phyloP scores from a whole-genome alignment of 805 yeast species.

The Starmerella khaoyaiensis region DNA sequence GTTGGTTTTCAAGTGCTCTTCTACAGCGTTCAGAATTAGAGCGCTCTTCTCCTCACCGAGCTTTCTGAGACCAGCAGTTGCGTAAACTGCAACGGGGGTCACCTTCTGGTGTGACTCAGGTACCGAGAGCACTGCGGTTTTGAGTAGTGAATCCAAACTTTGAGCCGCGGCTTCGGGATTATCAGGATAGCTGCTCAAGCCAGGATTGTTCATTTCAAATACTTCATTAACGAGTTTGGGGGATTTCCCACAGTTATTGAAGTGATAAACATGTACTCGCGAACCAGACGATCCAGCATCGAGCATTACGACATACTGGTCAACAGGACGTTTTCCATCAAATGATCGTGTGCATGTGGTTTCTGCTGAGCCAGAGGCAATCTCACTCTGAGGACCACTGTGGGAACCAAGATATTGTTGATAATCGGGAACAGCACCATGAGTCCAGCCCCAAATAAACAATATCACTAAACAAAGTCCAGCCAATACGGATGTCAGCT shows the following conservation, averaged over 20 bases:
- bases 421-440: not conserved
- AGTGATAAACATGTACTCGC: slow-evolving; percentile 85
- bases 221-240: slow-evolving; percentile 69
- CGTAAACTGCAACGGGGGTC: slow-evolving; percentile 92
- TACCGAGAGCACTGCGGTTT: slow-evolving; percentile 59
- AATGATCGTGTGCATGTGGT: slow-evolving; percentile 26
- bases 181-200: slow-evolving; percentile 62
- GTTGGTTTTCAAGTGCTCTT: slow-evolving; percentile 56
- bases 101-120: slow-evolving; percentile 64
- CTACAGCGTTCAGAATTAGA: slow-evolving; percentile 63
- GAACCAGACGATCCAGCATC: slow-evolving; percentile 99
- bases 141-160: slow-evolving; percentile 73
- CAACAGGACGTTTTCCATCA: slow-evolving; percentile 31
- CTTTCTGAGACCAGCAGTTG: slow-evolving; percentile 90
- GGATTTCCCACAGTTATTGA: slow-evolving; percentile 73
- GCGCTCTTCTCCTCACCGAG: slow-evolving; percentile 64
- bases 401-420: not conserved
- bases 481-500: slow-evolving; percentile 4
- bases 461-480: slow-evolving; percentile 4
- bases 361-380: slow-evolving; percentile 2
- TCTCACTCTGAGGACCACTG: not conserved
- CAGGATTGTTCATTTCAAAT: slow-evolving; percentile 84
- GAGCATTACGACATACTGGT: slow-evolving; percentile 76
- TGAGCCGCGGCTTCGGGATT: slow-evolving; percentile 77
- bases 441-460: slow-evolving; percentile 1